Percentiles rank a stretch among this genome's conserved stretches.
Evolutionary conservation across 2,329 filamentous ascomycete genomes (phyloP).

Genomic region (Fusarium buxicola): DNA sequence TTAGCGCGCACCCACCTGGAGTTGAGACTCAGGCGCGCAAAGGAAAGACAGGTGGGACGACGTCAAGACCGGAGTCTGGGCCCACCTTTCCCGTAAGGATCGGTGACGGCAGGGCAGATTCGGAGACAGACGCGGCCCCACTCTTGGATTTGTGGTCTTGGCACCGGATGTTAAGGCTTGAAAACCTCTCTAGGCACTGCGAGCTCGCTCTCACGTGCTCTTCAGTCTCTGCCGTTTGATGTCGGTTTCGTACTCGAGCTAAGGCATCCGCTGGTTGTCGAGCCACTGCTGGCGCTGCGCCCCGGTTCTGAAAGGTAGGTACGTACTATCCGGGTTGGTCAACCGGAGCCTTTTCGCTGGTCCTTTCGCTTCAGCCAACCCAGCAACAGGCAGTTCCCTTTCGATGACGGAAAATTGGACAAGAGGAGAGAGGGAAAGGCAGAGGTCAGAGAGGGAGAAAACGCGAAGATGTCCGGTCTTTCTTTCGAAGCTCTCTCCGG

Average conservation of each 20-base stretch:
- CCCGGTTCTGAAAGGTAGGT: constrained; percentile 22
- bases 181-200: neutral
- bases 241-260: constrained; percentile 5
- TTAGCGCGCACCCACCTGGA: constrained; percentile 22
- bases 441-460: constrained; percentile 16
- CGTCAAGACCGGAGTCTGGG: constrained; percentile 10
- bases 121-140: constrained; percentile 27
- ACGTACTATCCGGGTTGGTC: constrained; percentile 39
- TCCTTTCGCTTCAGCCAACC: constrained; percentile 38
- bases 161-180: neutral
- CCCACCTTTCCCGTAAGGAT: constrained; percentile 22
- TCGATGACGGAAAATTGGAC: constrained; percentile 37
- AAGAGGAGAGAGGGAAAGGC: constrained; percentile 18
- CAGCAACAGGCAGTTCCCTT: constrained; percentile 36
- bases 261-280: constrained; percentile 8
- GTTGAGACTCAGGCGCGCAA: constrained; percentile 1
- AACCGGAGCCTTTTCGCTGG: constrained; percentile 31
- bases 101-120: neutral
- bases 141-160: constrained; percentile 9
- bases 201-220: constrained; percentile 24
- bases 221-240: constrained; percentile 12
- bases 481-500: constrained; percentile 17
- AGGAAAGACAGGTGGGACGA: constrained; percentile 3
- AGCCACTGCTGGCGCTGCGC: constrained; percentile 1
- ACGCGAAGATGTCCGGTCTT: constrained; percentile 31